Base-by-base conservation (phyloP, 352 stramenopile species). In the Phytopythium ostracodes region DNA sequence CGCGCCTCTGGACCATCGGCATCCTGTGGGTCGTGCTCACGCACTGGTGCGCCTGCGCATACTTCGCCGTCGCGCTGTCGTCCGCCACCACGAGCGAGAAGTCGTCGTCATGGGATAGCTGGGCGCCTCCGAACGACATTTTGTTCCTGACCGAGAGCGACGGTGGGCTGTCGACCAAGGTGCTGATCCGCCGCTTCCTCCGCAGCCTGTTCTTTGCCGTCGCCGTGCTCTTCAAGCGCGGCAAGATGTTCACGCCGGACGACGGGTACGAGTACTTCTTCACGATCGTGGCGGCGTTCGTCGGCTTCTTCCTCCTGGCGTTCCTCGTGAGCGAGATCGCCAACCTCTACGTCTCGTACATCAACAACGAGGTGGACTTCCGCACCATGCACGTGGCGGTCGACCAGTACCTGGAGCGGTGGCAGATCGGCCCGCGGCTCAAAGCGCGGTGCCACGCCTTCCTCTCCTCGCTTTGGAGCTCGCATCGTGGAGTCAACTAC, bases 361-460 rank as follows among this genome's bases (percentile, higher is more conserved):
- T 78, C 55, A 75, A 75, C 65, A 83, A 87, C 62, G 75, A 89
- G 56, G 77, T 89, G 14, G 71, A 85, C 52, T 89, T 89, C 53
- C 77, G 77, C 17, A 80, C 82, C 36, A 77, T 79, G 31, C 75
- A 89, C 53, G 79, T 85, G 33, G 75, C 77, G 5, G 75, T 87
- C 5, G 66, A 77, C 43, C 47, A 75, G 22, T 89, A 86, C 55
- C 49, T 89, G 1, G 67, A 75, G 17, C 77, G 77, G 3, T 79
- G 71, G 66, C 67, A 72, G 1, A 74, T 89, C 56, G 81, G 74
- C 3, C 51, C 56, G 0, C 63, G 61, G n/a, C 63, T 89, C 0
- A 64, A 71, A 20, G 36, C 53, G n/a, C 79, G 79, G 1, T 73
- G 72, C 6, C 67, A 81, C 38, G 67, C 69, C 2, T 87, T 87